Conservation (phyloP, 371 early-diverging fungal species). For the Fennellomyces sp. region DNA sequence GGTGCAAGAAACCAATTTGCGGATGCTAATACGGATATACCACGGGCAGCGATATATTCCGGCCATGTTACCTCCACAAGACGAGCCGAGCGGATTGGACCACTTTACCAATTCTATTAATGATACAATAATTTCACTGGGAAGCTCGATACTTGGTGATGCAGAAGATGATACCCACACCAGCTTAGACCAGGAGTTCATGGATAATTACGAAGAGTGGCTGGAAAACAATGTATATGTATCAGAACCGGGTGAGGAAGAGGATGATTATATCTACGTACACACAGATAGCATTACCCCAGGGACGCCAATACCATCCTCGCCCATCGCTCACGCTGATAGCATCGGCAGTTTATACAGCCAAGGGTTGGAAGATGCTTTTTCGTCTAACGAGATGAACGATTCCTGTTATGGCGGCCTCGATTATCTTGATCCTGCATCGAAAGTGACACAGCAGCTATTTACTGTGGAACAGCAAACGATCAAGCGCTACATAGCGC, state of each 20-base stretch:
- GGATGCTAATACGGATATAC: slow-evolving; percentile 64
- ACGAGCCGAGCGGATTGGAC: slow-evolving; percentile 22
- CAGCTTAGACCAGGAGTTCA: slow-evolving; percentile 50
- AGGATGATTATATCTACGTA: background rate
- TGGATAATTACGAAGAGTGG: slow-evolving; percentile 68
- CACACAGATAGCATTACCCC: background rate
- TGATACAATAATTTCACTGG: slow-evolving; percentile 15
- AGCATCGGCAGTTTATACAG: slow-evolving; percentile 35
- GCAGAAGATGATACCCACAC: slow-evolving; percentile 10
- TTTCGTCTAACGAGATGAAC: slow-evolving; percentile 1
- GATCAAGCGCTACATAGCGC: slow-evolving; percentile 23
- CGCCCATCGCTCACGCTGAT: slow-evolving; percentile 13
- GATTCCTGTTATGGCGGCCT: background rate
- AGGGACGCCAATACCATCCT: slow-evolving; percentile 14
- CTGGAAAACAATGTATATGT: slow-evolving; percentile 63
- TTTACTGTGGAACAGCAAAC: slow-evolving; percentile 32
- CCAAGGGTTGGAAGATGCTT: slow-evolving; percentile 29
- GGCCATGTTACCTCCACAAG: slow-evolving; percentile 37
- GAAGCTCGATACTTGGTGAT: slow-evolving; percentile 21
- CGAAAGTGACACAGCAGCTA: slow-evolving; percentile 26
- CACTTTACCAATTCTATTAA: background rate
- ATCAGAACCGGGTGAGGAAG: slow-evolving; percentile 7
- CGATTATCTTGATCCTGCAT: slow-evolving; percentile 14
- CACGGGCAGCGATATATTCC: slow-evolving; percentile 66
- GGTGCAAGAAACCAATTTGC: slow-evolving; percentile 68